Evolutionary conservation across 73 alveolate genomes (phyloP).

Genomic region (Paramecium sexaurelia): DNA sequence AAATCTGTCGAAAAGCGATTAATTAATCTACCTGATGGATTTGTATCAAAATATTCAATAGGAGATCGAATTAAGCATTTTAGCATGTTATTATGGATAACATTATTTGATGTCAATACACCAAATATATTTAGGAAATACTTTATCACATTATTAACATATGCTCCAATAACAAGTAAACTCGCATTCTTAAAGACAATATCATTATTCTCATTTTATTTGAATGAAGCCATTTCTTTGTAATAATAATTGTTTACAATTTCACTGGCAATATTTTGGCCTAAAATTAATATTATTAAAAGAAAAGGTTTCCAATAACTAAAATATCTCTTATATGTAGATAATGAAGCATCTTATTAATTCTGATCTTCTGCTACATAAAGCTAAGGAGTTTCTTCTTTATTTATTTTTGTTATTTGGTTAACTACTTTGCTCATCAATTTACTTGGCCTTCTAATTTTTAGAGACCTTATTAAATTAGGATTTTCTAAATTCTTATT

Average conservation of each 20-base stretch:
- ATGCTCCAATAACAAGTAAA: neutral
- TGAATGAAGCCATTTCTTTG: neutral
- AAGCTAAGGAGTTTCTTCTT: neutral
- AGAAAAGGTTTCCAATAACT: slow-evolving; percentile 18
- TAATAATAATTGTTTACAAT: slow-evolving; percentile 7
- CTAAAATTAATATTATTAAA: neutral
- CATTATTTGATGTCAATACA: neutral
- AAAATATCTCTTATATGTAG: slow-evolving; percentile 28
- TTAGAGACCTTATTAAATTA: neutral
- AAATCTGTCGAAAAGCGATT: slow-evolving; percentile 73
- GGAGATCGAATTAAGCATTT: slow-evolving; percentile 41
- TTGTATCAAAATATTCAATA: slow-evolving; percentile 64
- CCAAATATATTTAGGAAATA: slow-evolving; percentile 12
- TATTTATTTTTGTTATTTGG: neutral
- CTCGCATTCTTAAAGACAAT: neutral
- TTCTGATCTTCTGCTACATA: neutral
- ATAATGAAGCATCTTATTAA: neutral
- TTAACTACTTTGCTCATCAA: neutral
- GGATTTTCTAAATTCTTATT: neutral
- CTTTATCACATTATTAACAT: neutral
- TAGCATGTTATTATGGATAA: slow-evolving; percentile 57
- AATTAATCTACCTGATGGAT: slow-evolving; percentile 73
- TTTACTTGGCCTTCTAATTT: neutral
- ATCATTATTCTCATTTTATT: neutral
- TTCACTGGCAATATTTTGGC: neutral